These are phyloP conservation scores for Venturia pyrina DNA, from an alignment of 2,329 filamentous ascomycete genomes.

Conservation along the genomic window DNA sequence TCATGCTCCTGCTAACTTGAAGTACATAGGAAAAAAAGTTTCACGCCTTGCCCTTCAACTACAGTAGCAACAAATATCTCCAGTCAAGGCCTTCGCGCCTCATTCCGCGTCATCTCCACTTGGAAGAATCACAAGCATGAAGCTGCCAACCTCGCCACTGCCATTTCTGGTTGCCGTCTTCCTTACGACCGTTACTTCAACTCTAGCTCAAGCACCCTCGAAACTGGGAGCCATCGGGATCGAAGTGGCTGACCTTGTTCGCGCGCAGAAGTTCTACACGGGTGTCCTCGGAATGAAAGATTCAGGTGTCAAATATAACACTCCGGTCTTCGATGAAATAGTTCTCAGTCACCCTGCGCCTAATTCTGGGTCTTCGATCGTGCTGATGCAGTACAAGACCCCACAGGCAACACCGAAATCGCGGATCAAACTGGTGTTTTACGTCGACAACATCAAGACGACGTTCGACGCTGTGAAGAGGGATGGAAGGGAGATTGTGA, in stretches of 20 bases:
- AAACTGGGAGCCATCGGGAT: constrained; percentile 11
- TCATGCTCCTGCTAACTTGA: no score
- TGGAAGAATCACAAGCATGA: neutral
- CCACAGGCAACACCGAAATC: neutral
- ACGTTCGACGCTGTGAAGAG: neutral
- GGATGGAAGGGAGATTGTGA: constrained; percentile 5
- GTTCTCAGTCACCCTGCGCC: constrained; percentile 6
- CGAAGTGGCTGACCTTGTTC: constrained; percentile 3
- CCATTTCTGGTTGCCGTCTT: neutral
- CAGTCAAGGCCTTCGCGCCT: neutral
- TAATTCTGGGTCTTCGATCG: constrained; percentile 4
- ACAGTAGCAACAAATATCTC: no score
- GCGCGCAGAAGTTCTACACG: constrained; percentile 8
- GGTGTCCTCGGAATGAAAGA: constrained; percentile 4
- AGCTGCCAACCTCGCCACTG: neutral
- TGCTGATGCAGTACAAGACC: constrained; percentile 12
- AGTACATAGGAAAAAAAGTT: no score
- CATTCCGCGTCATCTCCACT: neutral
- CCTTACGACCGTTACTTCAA: neutral
- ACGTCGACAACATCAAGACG: constrained; percentile 9
- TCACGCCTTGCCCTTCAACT: no score
- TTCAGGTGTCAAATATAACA: constrained; percentile 2
- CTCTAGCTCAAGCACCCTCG: constrained; percentile 4
- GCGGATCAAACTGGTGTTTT: constrained; percentile 10
- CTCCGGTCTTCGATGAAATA: constrained; percentile 8